phyloP scores from a whole-genome alignment of 2,329 filamentous ascomycete genomes.

The Plenodomus tracheiphilus region DNA sequence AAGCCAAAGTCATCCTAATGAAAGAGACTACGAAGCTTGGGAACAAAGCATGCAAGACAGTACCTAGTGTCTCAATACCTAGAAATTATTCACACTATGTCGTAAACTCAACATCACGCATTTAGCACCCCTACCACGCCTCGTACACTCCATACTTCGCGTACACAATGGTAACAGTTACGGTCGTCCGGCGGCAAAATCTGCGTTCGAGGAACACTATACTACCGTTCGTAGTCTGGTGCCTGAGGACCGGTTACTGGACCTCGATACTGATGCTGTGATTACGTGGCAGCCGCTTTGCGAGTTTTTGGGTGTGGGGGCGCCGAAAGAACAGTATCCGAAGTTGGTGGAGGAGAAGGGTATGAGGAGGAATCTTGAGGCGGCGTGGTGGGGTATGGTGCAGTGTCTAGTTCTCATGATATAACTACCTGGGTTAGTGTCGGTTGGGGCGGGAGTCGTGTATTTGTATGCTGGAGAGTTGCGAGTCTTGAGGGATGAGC shows the following conservation, averaged over 20 bases:
- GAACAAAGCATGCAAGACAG: conserved; percentile 29
- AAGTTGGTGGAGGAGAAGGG: conserved; percentile 22
- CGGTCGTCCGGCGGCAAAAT: conserved; percentile 20
- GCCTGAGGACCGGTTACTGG: conserved; percentile 24
- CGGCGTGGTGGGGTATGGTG: conserved; percentile 26
- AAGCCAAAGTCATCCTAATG: conserved; percentile 41
- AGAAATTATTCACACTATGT: conserved; percentile 22
- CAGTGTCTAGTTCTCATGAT: conserved; percentile 24
- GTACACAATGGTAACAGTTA: conserved; percentile 29
- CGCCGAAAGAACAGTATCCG: conserved; percentile 26
- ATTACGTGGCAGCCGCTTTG: conserved; percentile 33
- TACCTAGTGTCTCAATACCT: conserved; percentile 30
- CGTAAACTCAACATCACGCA: conserved; percentile 23
- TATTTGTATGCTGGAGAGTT: conserved; percentile 16
- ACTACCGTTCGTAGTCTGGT: conserved; percentile 26
- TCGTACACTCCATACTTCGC: conserved; percentile 27
- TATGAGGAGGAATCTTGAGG: conserved; percentile 21
- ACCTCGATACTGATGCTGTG: conserved; percentile 25
- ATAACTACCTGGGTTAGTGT: conserved; percentile 14
- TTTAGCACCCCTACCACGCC: conserved; percentile 27
- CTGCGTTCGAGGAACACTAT: conserved; percentile 32
- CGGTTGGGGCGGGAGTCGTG: conserved; percentile 4
- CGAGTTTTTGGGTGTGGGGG: conserved; percentile 26
- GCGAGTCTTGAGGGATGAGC: conserved; percentile 11
- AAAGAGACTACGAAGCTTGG: conserved; percentile 33